phyloP scores from a whole-genome alignment of 345 rosid genomes.

The Draba incana region DNA sequence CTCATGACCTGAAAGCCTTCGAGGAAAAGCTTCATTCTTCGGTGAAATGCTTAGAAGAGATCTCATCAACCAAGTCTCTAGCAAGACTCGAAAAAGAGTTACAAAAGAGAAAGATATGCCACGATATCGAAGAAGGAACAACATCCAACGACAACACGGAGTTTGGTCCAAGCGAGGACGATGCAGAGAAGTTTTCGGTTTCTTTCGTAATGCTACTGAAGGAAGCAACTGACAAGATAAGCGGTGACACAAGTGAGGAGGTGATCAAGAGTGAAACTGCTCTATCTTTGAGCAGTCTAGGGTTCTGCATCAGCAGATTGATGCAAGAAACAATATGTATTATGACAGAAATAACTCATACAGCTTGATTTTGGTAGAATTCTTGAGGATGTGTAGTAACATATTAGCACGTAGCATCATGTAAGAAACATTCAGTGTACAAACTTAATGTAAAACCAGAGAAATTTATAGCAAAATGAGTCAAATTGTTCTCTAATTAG shows the following conservation, averaged over 20 bases:
- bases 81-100: conserved; percentile 39
- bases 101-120: conserved; percentile 45
- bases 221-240: conserved; percentile 39
- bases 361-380: conserved; percentile 47
- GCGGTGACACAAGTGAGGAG: conserved; percentile 45
- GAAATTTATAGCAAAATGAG: conserved; percentile 10
- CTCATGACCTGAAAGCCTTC: conserved; percentile 50
- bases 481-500: neutral
- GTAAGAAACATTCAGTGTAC: conserved; percentile 24
- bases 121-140: conserved; percentile 60
- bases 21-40: conserved; percentile 44
- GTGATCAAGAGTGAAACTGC: conserved; percentile 45
- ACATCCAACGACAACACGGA: conserved; percentile 32
- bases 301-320: conserved; percentile 60
- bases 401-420: conserved; percentile 11
- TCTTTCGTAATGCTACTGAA: conserved; percentile 48
- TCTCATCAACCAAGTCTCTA: conserved; percentile 39
- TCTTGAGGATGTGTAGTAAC: neutral
- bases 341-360: conserved; percentile 51
- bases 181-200: conserved; percentile 38
- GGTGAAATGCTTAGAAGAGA: conserved; percentile 51
- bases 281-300: conserved; percentile 50
- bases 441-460: conserved; percentile 16
- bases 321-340: conserved; percentile 53
- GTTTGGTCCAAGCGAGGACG: conserved; percentile 45